Evolutionary conservation across 2,329 filamentous ascomycete species (phyloP), one percentile per base, ranked within the genome.

Genomic region (Sporothrix schenckii): DNA sequence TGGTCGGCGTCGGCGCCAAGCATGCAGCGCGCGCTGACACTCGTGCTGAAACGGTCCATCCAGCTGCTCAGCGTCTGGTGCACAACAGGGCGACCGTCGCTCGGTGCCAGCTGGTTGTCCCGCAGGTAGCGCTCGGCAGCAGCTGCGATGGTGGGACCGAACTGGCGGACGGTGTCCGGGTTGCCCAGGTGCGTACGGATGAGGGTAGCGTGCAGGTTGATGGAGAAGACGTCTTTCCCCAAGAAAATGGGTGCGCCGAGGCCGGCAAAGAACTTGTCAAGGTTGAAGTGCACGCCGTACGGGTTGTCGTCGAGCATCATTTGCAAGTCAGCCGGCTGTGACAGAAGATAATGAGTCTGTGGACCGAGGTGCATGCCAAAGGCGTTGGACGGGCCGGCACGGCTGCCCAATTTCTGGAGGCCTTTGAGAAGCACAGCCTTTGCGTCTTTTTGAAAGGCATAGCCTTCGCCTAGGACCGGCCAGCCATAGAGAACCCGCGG

Each of bases 221-320:
- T 68, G 34, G 49, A 21, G 30, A 71, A 71, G 13, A 66, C 69
- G 4, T 71, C 70, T 24, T 67, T 53, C 27, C 66, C 56, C 11
- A 71, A 52, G 54, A 71, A 60, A 21, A 69, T 67, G 14, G 70
- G 67, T 16, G 68, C 68, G n/a, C 68, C 68, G 21, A 71, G 63
- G 47, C 30, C 24, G n/a, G 39, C 44, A 16, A 71, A 67, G 60
- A 71, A 71, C 60, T 39, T 27, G 67, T 69, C 61, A 16, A 71
- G 67, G 53, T 66, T 69, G 34, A 71, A 71, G 41, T 69, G 53
- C 13, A 69, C 52, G 5, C 49, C 27, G 67, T 71, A 71, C 52
- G 70, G 70, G 61, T 69, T 67, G 60, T 71, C 67, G n/a, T 69
- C 60, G 16, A 58, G 70, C 70, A 71, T 69, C 70, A 71, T 71